Conservation (phyloP, 2,329 filamentous ascomycete species). For the Thelonectria olida region DNA sequence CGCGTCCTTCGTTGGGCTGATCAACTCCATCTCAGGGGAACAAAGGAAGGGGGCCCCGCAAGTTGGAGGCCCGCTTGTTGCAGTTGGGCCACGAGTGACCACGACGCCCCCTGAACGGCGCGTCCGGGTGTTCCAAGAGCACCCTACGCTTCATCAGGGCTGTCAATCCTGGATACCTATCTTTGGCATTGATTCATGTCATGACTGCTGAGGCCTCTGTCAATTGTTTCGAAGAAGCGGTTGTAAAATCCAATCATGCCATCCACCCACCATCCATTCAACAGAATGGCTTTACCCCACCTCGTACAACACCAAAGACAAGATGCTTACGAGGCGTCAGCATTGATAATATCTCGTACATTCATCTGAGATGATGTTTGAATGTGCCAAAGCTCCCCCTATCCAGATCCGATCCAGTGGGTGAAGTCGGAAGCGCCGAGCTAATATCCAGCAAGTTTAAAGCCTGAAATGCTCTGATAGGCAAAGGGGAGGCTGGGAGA, state of each 20-base stretch:
- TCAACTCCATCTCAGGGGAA: background rate
- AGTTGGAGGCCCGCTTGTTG: background rate
- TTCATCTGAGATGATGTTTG: background rate
- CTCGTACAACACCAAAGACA: background rate
- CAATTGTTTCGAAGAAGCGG: background rate
- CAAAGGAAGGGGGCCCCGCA: background rate
- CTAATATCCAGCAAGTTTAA: background rate
- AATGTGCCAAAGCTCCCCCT: background rate
- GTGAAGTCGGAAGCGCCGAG: background rate
- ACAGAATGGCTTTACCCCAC: background rate
- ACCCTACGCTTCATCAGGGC: background rate
- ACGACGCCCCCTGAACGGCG: conserved; percentile 39
- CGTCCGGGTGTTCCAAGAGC: conserved; percentile 34
- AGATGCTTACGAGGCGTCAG: background rate
- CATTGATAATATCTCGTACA: background rate
- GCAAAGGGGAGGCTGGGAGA: too few species aligned
- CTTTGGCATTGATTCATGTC: background rate
- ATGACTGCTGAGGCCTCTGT: background rate
- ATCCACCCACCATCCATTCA: background rate
- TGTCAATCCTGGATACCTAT: conserved; percentile 9
- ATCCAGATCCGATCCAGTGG: background rate
- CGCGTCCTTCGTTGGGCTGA: conserved; percentile 11
- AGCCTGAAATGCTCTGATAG: too few species aligned
- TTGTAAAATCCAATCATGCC: background rate
- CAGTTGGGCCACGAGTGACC: conserved; percentile 5